Evolutionary conservation across 768 basidiomycete species (phyloP).

Genomic region (Hypsizygus marmoreus): DNA sequence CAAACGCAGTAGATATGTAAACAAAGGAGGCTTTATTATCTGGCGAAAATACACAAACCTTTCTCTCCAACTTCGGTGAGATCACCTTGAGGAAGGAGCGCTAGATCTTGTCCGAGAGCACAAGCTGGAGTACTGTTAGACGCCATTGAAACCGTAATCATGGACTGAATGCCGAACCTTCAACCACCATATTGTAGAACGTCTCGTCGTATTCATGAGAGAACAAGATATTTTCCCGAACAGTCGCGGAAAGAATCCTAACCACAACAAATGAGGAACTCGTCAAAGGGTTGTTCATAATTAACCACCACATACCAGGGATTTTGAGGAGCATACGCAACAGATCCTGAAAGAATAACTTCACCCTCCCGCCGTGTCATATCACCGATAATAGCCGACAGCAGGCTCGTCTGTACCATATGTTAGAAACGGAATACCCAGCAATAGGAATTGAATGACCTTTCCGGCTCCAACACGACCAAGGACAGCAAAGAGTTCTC

Average conservation of each 20-base stretch:
- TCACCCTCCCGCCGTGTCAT: slow-evolving; percentile 79
- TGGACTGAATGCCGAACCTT: too few species aligned
- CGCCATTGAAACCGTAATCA: too few species aligned
- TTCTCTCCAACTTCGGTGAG: slow-evolving; percentile 86
- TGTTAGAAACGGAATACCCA: not conserved
- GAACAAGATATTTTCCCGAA: slow-evolving; percentile 91
- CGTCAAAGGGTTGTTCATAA: too few species aligned
- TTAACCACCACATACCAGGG: slow-evolving; percentile 61
- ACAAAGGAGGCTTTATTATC: not conserved
- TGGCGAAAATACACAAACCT: slow-evolving; percentile 40
- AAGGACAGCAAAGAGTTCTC: slow-evolving; percentile 81
- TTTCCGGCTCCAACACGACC: slow-evolving; percentile 94
- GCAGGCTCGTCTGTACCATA: slow-evolving; percentile 58
- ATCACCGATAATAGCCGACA: slow-evolving; percentile 84
- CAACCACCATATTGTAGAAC: slow-evolving; percentile 81
- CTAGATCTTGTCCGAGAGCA: slow-evolving; percentile 80
- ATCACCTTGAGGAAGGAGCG: slow-evolving; percentile 79
- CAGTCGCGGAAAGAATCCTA: slow-evolving; percentile 83
- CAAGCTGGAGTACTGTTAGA: slow-evolving; percentile 54
- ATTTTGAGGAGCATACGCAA: slow-evolving; percentile 86
- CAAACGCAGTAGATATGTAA: not conserved
- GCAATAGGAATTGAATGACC: slow-evolving; percentile 34
- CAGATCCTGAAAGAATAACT: slow-evolving; percentile 64
- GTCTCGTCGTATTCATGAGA: slow-evolving; percentile 84
- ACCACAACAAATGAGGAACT: not conserved